Conservation (phyloP, 192 early-diverging fungal genomes). For the Coemansia nantahalensis region DNA sequence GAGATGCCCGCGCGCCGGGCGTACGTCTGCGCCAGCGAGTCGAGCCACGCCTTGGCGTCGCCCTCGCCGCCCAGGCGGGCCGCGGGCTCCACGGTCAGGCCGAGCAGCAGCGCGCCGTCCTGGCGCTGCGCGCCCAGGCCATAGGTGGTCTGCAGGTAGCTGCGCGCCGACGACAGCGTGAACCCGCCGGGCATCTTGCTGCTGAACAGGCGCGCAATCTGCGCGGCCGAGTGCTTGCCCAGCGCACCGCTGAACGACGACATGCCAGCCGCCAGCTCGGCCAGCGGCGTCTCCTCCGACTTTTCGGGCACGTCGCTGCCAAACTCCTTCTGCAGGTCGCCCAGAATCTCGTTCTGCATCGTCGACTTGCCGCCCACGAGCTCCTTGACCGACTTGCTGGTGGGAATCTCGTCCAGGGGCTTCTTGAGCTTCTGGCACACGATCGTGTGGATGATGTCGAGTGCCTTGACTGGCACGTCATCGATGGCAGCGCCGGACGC, state of each 20-base stretch:
- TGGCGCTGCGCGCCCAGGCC: constrained; percentile 81
- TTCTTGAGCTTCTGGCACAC: constrained; percentile 96
- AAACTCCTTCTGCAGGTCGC: constrained; percentile 55
- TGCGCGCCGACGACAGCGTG: constrained; percentile 69
- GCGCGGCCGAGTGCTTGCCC: constrained; percentile 80
- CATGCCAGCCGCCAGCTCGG: constrained; percentile 71
- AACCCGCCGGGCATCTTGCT: constrained; percentile 94
- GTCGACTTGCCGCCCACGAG: constrained; percentile 95
- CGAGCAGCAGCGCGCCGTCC: constrained; percentile 78
- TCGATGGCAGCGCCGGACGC: constrained; percentile 57
- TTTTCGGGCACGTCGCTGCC: constrained; percentile 82
- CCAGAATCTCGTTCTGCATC: constrained; percentile 93
- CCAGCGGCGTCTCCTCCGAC: constrained; percentile 83
- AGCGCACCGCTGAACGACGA: constrained; percentile 62
- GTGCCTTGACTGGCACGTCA: constrained; percentile 78
- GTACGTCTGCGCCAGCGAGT: constrained; percentile 70
- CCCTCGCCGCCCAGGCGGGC: constrained; percentile 74
- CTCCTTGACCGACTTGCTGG: constrained; percentile 70
- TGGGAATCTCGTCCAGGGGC: constrained; percentile 73
- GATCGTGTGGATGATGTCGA: constrained; percentile 78
- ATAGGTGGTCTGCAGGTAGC: constrained; percentile 63
- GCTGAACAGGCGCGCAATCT: constrained; percentile 79
- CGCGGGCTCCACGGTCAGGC: constrained; percentile 78
- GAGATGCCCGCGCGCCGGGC: constrained; percentile 75
- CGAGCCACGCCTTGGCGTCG: constrained; percentile 90